These are phyloP conservation scores for Calocybe indica DNA, from an alignment of 768 basidiomycete genomes.

Conservation along the genomic window DNA sequence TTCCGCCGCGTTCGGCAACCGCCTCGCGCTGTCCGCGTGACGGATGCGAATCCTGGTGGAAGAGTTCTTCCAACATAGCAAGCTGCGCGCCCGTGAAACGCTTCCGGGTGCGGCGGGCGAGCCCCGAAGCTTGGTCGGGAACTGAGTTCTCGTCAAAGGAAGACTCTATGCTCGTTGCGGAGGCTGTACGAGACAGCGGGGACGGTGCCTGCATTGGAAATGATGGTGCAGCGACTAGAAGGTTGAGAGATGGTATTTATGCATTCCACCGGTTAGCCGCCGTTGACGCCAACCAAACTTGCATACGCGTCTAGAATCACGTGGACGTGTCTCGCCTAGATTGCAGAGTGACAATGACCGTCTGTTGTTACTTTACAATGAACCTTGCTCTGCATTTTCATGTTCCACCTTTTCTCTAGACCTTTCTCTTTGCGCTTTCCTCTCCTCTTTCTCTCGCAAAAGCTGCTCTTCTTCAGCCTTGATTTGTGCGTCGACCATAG, in stretches of 20 bases:
- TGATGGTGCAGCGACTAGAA: too few relatives aligned
- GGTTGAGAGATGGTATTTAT: too few relatives aligned
- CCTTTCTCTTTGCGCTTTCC: constrained; percentile 27
- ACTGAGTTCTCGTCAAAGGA: not conserved
- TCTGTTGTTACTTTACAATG: not conserved
- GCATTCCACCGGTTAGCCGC: too few relatives aligned
- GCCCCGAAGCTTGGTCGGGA: too few relatives aligned
- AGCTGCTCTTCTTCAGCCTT: constrained; percentile 45
- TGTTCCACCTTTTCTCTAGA: not conserved
- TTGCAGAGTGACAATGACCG: too few relatives aligned
- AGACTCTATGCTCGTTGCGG: not conserved
- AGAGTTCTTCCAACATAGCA: constrained; percentile 67
- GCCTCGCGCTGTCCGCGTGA: constrained; percentile 68
- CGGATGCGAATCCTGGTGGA: constrained; percentile 67
- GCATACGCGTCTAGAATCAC: constrained; percentile 11
- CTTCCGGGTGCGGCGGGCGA: constrained; percentile 57
- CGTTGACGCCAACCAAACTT: too few relatives aligned
- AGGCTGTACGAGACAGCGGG: too few relatives aligned
- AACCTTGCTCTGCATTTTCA: not conserved
- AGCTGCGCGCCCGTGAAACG: constrained; percentile 66
- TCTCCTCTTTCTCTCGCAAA: constrained; percentile 15
- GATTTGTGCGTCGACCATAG: constrained; percentile 51
- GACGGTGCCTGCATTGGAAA: too few relatives aligned
- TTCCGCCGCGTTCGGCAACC: constrained; percentile 52
- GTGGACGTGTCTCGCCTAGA: constrained; percentile 10